Evolutionary conservation across 2,329 filamentous ascomycete species (phyloP).

Genomic region (Kalaharituber pfeilii): DNA sequence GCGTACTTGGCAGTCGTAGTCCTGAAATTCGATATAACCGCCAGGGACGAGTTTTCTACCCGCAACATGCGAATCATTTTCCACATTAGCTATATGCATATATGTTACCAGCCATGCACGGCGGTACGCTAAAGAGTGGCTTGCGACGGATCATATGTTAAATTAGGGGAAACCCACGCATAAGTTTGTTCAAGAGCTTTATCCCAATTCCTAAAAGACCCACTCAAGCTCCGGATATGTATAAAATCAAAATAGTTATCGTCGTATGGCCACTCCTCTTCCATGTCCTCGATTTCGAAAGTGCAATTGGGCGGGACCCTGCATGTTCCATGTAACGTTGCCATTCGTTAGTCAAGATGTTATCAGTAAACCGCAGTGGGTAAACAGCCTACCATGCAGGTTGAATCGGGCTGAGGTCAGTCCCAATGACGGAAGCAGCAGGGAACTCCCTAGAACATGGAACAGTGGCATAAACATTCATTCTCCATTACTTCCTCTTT

Average conservation of each 20-base stretch:
- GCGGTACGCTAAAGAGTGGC: slow-evolving; percentile 15
- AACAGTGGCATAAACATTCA: background rate
- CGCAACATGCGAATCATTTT: background rate
- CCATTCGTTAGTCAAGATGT: too few relatives aligned
- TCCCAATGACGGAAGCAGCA: background rate
- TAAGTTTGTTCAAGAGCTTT: slow-evolving; percentile 34
- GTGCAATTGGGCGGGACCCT: slow-evolving; percentile 18
- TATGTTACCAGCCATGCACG: slow-evolving; percentile 2
- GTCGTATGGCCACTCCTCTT: slow-evolving; percentile 21
- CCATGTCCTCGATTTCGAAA: slow-evolving; percentile 22
- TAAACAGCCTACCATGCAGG: slow-evolving; percentile 8
- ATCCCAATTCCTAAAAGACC: slow-evolving; percentile 40
- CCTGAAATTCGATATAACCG: background rate
- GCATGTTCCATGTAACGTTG: background rate
- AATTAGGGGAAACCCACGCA: background rate
- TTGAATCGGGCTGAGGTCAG: slow-evolving; percentile 12
- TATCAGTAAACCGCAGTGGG: background rate
- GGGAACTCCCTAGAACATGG: slow-evolving; percentile 3
- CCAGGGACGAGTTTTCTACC: background rate
- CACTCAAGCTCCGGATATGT: slow-evolving; percentile 34
- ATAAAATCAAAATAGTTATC: slow-evolving; percentile 23
- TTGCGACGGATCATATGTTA: slow-evolving; percentile 6
- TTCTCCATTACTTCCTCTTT: background rate
- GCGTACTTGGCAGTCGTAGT: background rate
- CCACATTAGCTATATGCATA: slow-evolving; percentile 2